Percentiles rank a stretch among this genome's conserved stretches.
phyloP scores from a whole-genome alignment of 352 stramenopile genomes.

The Globisporangium middletonii region DNA sequence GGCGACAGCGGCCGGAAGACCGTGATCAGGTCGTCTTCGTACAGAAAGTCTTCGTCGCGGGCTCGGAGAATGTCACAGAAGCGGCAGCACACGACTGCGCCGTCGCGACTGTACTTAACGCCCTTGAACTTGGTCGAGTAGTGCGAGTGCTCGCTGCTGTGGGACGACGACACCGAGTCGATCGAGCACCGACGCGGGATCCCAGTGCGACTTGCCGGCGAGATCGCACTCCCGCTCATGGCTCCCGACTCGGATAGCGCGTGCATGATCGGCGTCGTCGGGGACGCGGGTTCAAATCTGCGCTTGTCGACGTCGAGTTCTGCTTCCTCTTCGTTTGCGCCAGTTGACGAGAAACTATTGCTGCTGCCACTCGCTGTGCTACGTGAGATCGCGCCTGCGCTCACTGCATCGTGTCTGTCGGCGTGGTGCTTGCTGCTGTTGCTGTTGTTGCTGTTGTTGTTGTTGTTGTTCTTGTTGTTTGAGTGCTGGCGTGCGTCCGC shows the following conservation, averaged over 20 bases:
- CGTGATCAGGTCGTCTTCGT: constrained; percentile 69
- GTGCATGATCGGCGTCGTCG: constrained; percentile 16
- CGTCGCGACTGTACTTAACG: constrained; percentile 62
- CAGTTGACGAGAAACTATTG: constrained; percentile 13
- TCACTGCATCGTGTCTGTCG: neutral
- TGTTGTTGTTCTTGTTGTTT: neutral
- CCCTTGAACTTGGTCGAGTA: constrained; percentile 64
- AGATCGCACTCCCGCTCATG: constrained; percentile 12
- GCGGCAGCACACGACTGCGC: constrained; percentile 60
- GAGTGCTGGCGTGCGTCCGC: neutral
- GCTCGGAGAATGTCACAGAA: constrained; percentile 81
- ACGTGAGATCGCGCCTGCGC: neutral
- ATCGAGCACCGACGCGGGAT: constrained; percentile 11
- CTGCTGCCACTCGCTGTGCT: constrained; percentile 10
- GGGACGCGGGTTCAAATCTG: constrained; percentile 4
- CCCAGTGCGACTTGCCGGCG: constrained; percentile 7
- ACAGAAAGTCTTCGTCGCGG: constrained; percentile 64
- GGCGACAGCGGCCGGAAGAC: constrained; percentile 73
- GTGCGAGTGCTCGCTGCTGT: constrained; percentile 19
- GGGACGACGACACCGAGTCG: constrained; percentile 14
- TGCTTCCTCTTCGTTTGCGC: constrained; percentile 6
- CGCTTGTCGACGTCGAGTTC: constrained; percentile 5
- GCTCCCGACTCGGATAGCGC: constrained; percentile 43
- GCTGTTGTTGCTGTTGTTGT: neutral
- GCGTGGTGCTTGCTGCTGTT: neutral